Conservation (phyloP, 768 basidiomycete genomes). For the Serpula lacrymans region DNA sequence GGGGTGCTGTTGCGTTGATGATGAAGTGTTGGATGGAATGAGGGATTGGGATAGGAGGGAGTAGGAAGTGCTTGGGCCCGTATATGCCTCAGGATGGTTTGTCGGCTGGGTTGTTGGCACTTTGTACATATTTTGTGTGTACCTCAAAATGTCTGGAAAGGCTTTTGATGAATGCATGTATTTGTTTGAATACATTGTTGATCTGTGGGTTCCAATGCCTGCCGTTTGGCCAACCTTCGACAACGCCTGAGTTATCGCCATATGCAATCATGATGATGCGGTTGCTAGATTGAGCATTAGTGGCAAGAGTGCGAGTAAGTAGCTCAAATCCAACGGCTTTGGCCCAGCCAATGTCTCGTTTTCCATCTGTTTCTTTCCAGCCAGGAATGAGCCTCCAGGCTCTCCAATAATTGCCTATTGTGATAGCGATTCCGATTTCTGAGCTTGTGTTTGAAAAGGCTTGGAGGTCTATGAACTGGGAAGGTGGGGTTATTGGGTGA, state of each 20-base stretch:
- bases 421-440: constrained; percentile 31
- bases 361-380: constrained; percentile 20
- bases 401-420: constrained; percentile 26
- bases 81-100: constrained; percentile 34
- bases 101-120: constrained; percentile 36
- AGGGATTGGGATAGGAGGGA: constrained; percentile 34
- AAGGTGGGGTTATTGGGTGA: constrained; percentile 23
- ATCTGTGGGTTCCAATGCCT: constrained; percentile 28
- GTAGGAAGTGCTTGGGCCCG: constrained; percentile 13
- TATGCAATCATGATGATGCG: constrained; percentile 16
- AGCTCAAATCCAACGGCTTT: constrained; percentile 45
- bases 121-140: constrained; percentile 33
- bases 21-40: constrained; percentile 15
- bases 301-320: constrained; percentile 21
- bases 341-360: constrained; percentile 43
- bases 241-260: constrained; percentile 39
- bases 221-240: constrained; percentile 41
- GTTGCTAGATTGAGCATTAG: constrained; percentile 5
- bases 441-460: constrained; percentile 44
- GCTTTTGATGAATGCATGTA: constrained; percentile 16
- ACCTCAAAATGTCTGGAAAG: too few species aligned
- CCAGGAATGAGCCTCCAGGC: constrained; percentile 30
- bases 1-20: constrained; percentile 15
- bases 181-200: constrained; percentile 28
- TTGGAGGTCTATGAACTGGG: constrained; percentile 18